A percentile compares a stretch with the other conserved stretches of the same genome.
These are phyloP conservation scores for Pichia nakasei DNA, from an alignment of 805 yeast genomes.

Conservation along the genomic window DNA sequence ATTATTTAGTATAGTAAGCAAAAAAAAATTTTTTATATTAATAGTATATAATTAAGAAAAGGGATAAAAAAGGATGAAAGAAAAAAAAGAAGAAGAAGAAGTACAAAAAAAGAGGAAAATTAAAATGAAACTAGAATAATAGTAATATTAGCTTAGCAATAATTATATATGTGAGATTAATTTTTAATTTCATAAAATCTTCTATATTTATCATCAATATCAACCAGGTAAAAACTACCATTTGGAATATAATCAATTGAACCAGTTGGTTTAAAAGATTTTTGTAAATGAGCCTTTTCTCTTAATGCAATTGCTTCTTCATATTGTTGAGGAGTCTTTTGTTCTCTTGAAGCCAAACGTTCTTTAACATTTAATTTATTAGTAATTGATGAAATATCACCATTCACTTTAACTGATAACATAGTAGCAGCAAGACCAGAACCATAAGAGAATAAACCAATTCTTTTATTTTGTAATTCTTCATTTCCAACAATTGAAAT, in stretches of 20 bases:
- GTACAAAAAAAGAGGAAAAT: too few species aligned
- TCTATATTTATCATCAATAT: slow-evolving; percentile 81
- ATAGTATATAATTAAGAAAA: too few species aligned
- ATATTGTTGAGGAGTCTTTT: slow-evolving; percentile 70
- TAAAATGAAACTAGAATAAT: too few species aligned
- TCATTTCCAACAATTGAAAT: slow-evolving; percentile 69
- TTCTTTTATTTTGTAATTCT: slow-evolving; percentile 68
- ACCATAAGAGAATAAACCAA: slow-evolving; percentile 94
- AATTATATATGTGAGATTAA: too few species aligned
- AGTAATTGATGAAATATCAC: slow-evolving; percentile 66
- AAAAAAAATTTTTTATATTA: too few species aligned
- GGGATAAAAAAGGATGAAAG: too few species aligned
- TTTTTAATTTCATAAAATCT: slow-evolving; percentile 69
- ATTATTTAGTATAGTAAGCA: too few species aligned
- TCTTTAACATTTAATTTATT: slow-evolving; percentile 57
- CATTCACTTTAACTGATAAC: slow-evolving; percentile 69
- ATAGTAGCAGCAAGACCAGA: slow-evolving; percentile 94
- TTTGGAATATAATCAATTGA: slow-evolving; percentile 56
- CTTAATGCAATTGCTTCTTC: slow-evolving; percentile 75
- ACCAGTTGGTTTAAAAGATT: slow-evolving; percentile 73
- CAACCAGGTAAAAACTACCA: slow-evolving; percentile 79
- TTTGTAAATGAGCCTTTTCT: slow-evolving; percentile 82
- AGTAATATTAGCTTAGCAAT: too few species aligned
- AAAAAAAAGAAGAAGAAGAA: too few species aligned
- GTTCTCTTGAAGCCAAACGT: slow-evolving; percentile 56